phyloP scores from a whole-genome alignment of 148 eudicot genomes.

The Selenicereus undatus region DNA sequence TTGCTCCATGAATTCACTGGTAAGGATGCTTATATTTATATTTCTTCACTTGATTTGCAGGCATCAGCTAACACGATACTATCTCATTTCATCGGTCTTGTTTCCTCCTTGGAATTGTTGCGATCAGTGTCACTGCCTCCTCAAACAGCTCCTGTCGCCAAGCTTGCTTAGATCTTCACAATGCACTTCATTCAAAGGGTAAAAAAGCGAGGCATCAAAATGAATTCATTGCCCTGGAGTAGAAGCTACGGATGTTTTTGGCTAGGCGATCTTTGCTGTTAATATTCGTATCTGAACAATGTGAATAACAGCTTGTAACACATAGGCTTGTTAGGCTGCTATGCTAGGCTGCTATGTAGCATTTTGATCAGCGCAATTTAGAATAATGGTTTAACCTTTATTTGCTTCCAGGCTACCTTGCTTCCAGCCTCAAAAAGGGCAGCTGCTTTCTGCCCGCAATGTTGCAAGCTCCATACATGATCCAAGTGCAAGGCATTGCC shows the following conservation, averaged over 20 bases:
- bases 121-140: constrained; percentile 72
- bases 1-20: neutral
- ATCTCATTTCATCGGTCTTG: constrained; percentile 86
- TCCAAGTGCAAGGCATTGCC: no score
- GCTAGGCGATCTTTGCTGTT: neutral
- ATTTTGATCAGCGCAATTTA: neutral
- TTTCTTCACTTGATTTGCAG: constrained; percentile 37
- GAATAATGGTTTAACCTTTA: neutral
- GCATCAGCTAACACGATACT: constrained; percentile 90
- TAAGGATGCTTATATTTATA: neutral
- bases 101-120: constrained; percentile 73
- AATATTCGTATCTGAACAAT: neutral
- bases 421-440: no score
- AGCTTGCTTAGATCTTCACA: constrained; percentile 32
- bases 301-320: constrained; percentile 8
- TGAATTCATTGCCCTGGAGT: neutral
- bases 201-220: neutral
- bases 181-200: no score
- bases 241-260: constrained; percentile 3
- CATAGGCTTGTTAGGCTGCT: neutral
- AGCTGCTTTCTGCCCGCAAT: no score
- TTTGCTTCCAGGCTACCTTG: no score
- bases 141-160: constrained; percentile 49
- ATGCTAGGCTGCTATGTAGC: neutral
- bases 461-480: no score